These are phyloP conservation scores for Dothideomycetidae sp. DNA, from an alignment of 2,329 filamentous ascomycete genomes.

Conservation along the genomic window DNA sequence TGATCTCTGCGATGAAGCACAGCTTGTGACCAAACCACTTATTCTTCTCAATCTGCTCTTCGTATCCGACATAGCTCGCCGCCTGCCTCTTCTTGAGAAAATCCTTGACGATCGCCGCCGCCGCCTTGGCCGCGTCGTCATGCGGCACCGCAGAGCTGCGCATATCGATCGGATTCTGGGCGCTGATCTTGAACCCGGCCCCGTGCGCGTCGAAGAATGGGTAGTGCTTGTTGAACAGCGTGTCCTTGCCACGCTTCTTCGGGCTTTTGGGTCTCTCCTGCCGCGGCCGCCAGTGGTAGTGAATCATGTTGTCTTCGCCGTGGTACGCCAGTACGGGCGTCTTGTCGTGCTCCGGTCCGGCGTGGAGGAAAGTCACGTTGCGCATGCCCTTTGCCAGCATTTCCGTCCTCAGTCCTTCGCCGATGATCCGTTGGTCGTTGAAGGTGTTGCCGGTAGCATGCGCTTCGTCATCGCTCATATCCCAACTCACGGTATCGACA, in stretches of 20 bases:
- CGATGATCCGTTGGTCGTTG: background rate
- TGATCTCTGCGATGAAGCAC: background rate
- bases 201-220: background rate
- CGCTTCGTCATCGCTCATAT: background rate
- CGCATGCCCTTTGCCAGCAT: background rate
- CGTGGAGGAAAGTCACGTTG: background rate
- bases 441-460: background rate
- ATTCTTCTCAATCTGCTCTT: background rate
- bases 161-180: background rate
- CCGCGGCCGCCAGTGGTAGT: background rate
- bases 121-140: background rate
- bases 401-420: background rate
- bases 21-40: background rate
- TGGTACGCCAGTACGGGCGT: background rate
- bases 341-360: background rate
- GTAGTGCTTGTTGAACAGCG: background rate
- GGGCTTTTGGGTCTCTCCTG: background rate
- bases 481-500: background rate
- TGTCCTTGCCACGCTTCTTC: background rate
- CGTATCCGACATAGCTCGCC: background rate
- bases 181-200: background rate
- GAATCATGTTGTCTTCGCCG: background rate
- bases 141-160: background rate
- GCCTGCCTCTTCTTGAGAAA: background rate
- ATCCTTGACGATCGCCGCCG: background rate